A percentile compares a stretch with the other conserved stretches of the same genome.
Conservation (phyloP, 179 eudicot genomes). For the Corrigiola litoralis region DNA sequence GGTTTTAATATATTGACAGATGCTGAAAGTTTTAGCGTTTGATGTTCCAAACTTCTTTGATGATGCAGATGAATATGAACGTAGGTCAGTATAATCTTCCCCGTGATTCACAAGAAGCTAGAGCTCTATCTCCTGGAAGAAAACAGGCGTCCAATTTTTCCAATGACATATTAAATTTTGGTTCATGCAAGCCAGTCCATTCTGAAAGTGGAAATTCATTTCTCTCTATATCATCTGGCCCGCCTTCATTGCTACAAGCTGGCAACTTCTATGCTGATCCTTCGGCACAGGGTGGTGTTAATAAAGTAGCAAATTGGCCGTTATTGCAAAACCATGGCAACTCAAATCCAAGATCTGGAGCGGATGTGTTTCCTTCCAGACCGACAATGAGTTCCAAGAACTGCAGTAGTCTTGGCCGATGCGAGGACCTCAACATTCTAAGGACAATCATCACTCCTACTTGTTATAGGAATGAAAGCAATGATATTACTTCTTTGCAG, state of each 20-base stretch:
- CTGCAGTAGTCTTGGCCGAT: conserved; percentile 19
- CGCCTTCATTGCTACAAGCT: conserved; percentile 26
- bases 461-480: conserved; percentile 22
- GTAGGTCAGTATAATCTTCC: conserved; percentile 22
- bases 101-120: conserved; percentile 10
- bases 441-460: conserved; percentile 22
- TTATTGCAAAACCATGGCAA: conserved; percentile 28
- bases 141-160: conserved; percentile 28
- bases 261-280: conserved; percentile 24
- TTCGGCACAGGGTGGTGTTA: conserved; percentile 17
- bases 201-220: conserved; percentile 40
- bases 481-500: conserved; percentile 13
- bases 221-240: conserved; percentile 41
- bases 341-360: conserved; percentile 20
- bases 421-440: conserved; percentile 28
- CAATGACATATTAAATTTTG: conserved; percentile 33
- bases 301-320: conserved; percentile 16
- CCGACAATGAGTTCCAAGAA: conserved; percentile 11
- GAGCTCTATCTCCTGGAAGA: conserved; percentile 10
- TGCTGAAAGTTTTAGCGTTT: background rate
- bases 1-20: background rate
- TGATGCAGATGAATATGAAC: conserved; percentile 29
- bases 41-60: conserved; percentile 8
- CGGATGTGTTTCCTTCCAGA: conserved; percentile 24
- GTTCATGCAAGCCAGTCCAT: conserved; percentile 26